phyloP scores from a whole-genome alignment of 352 stramenopile species.

The Phytophthora sp. region DNA sequence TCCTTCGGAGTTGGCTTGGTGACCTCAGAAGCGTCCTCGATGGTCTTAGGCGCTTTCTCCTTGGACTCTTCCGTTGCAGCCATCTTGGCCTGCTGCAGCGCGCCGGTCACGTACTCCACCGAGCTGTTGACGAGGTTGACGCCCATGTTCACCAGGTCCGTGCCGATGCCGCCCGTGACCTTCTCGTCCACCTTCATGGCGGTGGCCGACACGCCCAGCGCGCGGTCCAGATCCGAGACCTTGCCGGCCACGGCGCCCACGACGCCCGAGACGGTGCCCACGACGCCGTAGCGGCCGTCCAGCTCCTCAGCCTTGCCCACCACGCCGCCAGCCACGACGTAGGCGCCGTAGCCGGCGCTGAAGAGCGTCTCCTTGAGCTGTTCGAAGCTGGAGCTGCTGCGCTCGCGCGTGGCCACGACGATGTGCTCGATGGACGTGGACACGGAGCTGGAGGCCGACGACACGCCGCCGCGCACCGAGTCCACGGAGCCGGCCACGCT shows the following conservation, averaged over 20 bases:
- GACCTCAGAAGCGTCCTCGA: constrained; percentile 29
- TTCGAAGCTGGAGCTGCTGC: constrained; percentile 66
- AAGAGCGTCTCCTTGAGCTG: constrained; percentile 62
- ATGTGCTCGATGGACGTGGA: constrained; percentile 76
- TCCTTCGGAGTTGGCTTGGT: constrained; percentile 27
- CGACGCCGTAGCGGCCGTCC: constrained; percentile 61
- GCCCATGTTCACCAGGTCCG: constrained; percentile 56
- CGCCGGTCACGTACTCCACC: constrained; percentile 71
- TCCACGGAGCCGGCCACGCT: constrained; percentile 48
- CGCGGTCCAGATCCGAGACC: constrained; percentile 60
- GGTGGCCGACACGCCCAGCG: constrained; percentile 68
- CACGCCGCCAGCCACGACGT: constrained; percentile 57
- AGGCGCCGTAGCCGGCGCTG: constrained; percentile 55
- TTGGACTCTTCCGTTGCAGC: constrained; percentile 44
- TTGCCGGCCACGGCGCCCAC: constrained; percentile 59
- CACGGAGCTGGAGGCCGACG: constrained; percentile 44
- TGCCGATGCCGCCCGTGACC: constrained; percentile 71
- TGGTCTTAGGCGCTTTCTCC: constrained; percentile 37
- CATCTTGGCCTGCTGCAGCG: constrained; percentile 70
- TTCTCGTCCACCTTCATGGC: constrained; percentile 74
- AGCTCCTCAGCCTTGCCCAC: constrained; percentile 67
- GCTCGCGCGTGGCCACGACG: constrained; percentile 58
- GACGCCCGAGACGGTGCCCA: constrained; percentile 52
- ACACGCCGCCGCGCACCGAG: constrained; percentile 49
- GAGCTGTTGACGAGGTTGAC: constrained; percentile 64